These are phyloP conservation scores for Thelonectria discophora DNA, from an alignment of 2,329 filamentous ascomycete species.

Conservation along the genomic window DNA sequence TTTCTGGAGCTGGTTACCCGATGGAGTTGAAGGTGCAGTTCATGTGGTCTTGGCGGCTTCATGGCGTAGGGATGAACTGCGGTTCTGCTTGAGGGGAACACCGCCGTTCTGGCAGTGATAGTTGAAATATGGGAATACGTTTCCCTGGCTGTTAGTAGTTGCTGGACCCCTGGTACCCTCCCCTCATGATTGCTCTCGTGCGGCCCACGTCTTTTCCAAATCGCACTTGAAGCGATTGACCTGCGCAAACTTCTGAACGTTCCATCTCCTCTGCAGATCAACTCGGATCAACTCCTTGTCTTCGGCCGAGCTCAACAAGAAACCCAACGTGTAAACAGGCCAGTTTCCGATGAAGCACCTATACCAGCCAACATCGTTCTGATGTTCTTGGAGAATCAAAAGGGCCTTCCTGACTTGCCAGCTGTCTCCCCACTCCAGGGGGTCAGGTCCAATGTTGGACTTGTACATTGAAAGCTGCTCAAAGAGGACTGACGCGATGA, in stretches of 20 bases:
- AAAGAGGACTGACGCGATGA: constrained; percentile 31
- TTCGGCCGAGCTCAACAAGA: constrained; percentile 23
- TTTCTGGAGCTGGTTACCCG: not conserved
- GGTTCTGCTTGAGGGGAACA: not conserved
- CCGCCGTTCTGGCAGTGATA: not conserved
- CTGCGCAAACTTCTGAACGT: constrained; percentile 29
- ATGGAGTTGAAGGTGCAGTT: not conserved
- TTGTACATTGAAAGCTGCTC: constrained; percentile 23
- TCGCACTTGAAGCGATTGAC: constrained; percentile 30
- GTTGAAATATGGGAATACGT: not conserved
- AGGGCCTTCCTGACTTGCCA: constrained; percentile 32
- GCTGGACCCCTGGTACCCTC: not conserved
- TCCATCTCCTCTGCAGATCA: constrained; percentile 32
- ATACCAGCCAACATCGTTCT: constrained; percentile 29
- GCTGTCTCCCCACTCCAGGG: not conserved
- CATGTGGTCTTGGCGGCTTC: not conserved
- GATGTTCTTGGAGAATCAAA: constrained; percentile 26
- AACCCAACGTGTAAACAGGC: constrained; percentile 36
- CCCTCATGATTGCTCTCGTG: not conserved
- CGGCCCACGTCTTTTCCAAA: constrained; percentile 31
- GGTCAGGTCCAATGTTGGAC: not conserved
- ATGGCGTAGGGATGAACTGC: not conserved
- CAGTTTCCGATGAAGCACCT: constrained; percentile 42
- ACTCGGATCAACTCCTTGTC: constrained; percentile 26
- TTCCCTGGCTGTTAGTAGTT: not conserved